Evolutionary conservation across 192 early-diverging fungal species (phyloP), one percentile per base, ranked within the genome.

Genomic region (Jimgerdemannia lactiflua): DNA sequence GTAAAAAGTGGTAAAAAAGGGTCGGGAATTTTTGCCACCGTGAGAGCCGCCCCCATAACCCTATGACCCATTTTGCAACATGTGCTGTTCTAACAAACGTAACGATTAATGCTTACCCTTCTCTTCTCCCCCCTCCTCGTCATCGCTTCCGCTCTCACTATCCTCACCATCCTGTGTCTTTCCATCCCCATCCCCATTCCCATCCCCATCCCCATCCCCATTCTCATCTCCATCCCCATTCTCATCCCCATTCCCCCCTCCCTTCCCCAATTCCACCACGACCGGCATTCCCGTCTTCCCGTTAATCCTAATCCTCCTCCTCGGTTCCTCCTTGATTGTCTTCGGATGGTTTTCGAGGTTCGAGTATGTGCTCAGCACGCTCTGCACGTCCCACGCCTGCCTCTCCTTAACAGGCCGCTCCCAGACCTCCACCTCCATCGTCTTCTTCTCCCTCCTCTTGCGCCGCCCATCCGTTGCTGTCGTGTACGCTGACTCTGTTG

Each of bases 331-430:
- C 49, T 86, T 81, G 78, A 99, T 97, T 63, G 94, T 78, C 42
- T 84, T 82, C 4, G 97, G 96, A 71, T 95, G 94, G 80, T 99
- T 98, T 78, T 98, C 96, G 72, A 97, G 87, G 81, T 96, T 97
- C 65, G 95, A 95, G 82, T 97, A 96, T 3, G 95, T 97, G 54
- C 90, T 91, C 43, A 97, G 79, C 39, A 99, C 91, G 39, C 93
- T 92, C 84, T 99, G 92, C 73, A 92, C 93, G 87, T 99, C 97
- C 97, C 97, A 99, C 43, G 80, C 79, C 65, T 91, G 90, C 42
- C 89, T 78, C 73, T 90, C 80, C 59, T 88, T 88, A 10, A 84
- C 75, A 67, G 81, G 82, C 65, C 76, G 78, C 66, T 88, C 84
- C 49, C 49, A 71, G 18, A 77, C 42, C 10, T 90, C 84, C 17